Evolutionary conservation across 2,329 filamentous ascomycete species (phyloP).

Genomic region (Ophiostoma montium): DNA sequence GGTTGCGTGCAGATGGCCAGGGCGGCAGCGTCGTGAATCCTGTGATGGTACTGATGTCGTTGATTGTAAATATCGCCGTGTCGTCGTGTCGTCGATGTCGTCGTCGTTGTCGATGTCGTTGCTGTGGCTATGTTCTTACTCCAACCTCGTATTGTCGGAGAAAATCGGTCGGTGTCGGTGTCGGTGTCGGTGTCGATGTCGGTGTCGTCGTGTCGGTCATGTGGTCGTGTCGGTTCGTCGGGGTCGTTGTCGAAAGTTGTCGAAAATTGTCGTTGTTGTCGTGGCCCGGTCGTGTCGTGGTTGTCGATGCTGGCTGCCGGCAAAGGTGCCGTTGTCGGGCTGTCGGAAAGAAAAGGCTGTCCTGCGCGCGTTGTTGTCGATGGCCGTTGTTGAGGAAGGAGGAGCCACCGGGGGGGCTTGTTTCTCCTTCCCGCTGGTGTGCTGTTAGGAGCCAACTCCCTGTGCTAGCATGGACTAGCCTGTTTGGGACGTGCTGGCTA

Average conservation of each 20-base stretch:
- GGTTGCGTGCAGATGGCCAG: not conserved
- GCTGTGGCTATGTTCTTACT: not conserved
- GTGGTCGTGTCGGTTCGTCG: too few species aligned
- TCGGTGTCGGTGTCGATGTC: conserved; percentile 1
- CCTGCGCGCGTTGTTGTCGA: conserved; percentile 1
- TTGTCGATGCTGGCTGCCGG: conserved; percentile 1
- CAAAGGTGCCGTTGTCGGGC: conserved; percentile 4
- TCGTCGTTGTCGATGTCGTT: too few species aligned
- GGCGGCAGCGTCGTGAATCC: not conserved
- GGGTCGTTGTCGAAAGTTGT: not conserved
- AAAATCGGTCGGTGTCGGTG: conserved; percentile 3
- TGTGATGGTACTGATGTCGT: not conserved
- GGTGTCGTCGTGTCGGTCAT: conserved; percentile 1
- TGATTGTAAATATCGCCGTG: conserved; percentile 2
- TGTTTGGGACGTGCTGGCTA: conserved; percentile 10
- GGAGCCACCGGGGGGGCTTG: not conserved
- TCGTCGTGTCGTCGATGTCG: not conserved
- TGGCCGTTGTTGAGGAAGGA: conserved; percentile 6
- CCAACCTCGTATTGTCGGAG: not conserved
- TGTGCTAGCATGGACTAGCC: conserved; percentile 15
- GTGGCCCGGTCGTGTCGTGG: not conserved
- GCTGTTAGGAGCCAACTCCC: conserved; percentile 9
- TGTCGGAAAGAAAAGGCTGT: not conserved
- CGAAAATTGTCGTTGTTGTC: not conserved
- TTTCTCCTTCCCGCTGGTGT: not conserved